These are phyloP conservation scores for Phaeotremella fagi DNA, from an alignment of 768 basidiomycete genomes.

Conservation along the genomic window DNA sequence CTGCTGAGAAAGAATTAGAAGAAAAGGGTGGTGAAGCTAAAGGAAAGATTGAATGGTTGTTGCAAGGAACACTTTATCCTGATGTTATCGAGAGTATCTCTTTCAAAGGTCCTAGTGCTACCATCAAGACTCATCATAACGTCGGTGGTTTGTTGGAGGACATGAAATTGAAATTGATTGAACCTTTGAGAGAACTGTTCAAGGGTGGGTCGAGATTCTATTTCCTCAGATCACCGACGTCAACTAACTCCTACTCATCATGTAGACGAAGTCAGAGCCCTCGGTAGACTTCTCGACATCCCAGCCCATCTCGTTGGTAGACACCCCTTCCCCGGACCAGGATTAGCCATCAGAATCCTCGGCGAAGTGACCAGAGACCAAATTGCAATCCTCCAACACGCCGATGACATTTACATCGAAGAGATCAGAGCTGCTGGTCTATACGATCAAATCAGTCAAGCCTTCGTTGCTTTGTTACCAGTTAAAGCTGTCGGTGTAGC, in stretches of 20 bases:
- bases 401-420: conserved; percentile 94
- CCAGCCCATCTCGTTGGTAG: conserved; percentile 89
- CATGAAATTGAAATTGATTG: conserved; percentile 98
- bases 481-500: conserved; percentile 97
- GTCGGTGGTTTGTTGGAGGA: conserved; percentile 92
- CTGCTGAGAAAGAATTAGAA: conserved; percentile 68
- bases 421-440: conserved; percentile 90
- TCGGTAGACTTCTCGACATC: conserved; percentile 85
- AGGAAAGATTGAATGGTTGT: conserved; percentile 91
- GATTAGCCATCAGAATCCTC: conserved; percentile 94
- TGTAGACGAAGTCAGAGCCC: conserved; percentile 87
- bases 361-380: conserved; percentile 92
- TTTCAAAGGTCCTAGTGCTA: conserved; percentile 98
- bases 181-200: conserved; percentile 94
- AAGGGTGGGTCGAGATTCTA: conserved; percentile 62
- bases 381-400: conserved; percentile 75
- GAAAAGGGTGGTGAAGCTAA: conserved; percentile 62
- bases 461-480: conserved; percentile 91
- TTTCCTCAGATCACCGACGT: neutral
- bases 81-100: conserved; percentile 99
- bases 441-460: conserved; percentile 91
- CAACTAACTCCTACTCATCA: neutral
- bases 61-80: conserved; percentile 96
- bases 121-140: conserved; percentile 99
- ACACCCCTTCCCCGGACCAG: conserved; percentile 98